Conservation (phyloP, 495 filamentous ascomycete genomes). For the Saxophila tyrrhenica region DNA sequence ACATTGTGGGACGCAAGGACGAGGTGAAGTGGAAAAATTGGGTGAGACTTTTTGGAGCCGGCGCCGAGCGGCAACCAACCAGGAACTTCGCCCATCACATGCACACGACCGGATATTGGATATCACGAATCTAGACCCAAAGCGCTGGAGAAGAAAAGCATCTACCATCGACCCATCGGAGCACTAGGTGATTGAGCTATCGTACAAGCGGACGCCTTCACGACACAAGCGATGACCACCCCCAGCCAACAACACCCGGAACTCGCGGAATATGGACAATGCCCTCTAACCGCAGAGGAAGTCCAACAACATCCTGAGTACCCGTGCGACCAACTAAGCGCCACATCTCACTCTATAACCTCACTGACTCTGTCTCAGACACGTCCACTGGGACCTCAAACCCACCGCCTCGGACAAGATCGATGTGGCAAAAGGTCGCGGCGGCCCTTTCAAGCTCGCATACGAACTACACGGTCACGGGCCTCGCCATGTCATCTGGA, state of each 20-base stretch:
- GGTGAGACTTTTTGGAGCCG: background rate
- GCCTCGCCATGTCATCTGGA: slow-evolving; percentile 46
- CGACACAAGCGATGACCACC: background rate
- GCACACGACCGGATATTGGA: too few relatives aligned
- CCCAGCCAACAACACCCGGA: background rate
- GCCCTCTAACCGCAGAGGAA: slow-evolving; percentile 34
- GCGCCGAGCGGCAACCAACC: too few relatives aligned
- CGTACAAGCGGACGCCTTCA: background rate
- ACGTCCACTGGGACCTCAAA: slow-evolving; percentile 52
- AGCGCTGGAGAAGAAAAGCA: background rate
- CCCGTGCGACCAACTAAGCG: background rate
- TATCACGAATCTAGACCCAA: too few relatives aligned
- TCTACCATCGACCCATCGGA: too few relatives aligned
- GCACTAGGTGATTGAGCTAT: background rate
- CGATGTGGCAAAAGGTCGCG: slow-evolving; percentile 51
- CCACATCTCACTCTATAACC: background rate
- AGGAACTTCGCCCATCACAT: too few relatives aligned
- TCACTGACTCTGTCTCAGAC: background rate
- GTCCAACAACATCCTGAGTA: slow-evolving; percentile 41
- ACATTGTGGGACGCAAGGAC: background rate
- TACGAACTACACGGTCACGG: slow-evolving; percentile 75
- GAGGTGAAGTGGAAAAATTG: background rate
- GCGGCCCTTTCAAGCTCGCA: slow-evolving; percentile 57
- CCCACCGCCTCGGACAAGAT: slow-evolving; percentile 45
- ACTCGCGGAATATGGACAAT: background rate